Base-by-base conservation (phyloP, 257 asterid genomes). In the Jacaranda mimosifolia region DNA sequence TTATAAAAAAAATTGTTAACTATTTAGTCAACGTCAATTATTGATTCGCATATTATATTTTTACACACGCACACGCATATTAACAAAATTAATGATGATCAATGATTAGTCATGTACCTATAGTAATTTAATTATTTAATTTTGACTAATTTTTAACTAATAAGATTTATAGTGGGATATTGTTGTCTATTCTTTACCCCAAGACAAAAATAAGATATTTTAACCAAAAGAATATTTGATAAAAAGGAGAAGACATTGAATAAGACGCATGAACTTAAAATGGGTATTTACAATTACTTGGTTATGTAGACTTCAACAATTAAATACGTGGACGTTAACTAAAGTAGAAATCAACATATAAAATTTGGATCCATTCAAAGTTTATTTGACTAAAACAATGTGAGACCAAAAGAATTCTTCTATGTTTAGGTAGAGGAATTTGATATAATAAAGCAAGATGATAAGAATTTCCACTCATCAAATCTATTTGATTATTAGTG, bases 171-270 rank as follows among this genome's bases (percentile, higher is more conserved):
- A 12, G 51, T 21, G 51, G 40, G 78, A 70, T 76, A 18, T 72
- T 76, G 21, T 77, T 70, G 79, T 81, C 76, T 13, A 32, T 80
- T 75, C 81, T 75, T 63, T 77, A 8, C 74, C 74, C 71, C 63
- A 75, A 38, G 72, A 66, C 79, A n/a, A n/a, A 46, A 46, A 48
- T 6, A 14, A 40, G 39, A 59, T 55, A 48, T 56, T 58, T 56
- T 81, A 63, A 77, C 73, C 62, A 58, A 64, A 15, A 13, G 0
- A 64, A 21, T 1, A 42, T 5, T 5, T 26, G 32, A 38, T 14
- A 63, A 17, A 79, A 55, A 42, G 12, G 13, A 40, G 32, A 72
- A 42, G 73, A 72, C 82, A 77, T 21, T 72, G 82, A 81, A 71
- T 49, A 68, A 67, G 85, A 81, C 77, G 11, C 77, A 66, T 32